Base-by-base conservation (phyloP, 805 yeast species). In the Pichia californica region DNA sequence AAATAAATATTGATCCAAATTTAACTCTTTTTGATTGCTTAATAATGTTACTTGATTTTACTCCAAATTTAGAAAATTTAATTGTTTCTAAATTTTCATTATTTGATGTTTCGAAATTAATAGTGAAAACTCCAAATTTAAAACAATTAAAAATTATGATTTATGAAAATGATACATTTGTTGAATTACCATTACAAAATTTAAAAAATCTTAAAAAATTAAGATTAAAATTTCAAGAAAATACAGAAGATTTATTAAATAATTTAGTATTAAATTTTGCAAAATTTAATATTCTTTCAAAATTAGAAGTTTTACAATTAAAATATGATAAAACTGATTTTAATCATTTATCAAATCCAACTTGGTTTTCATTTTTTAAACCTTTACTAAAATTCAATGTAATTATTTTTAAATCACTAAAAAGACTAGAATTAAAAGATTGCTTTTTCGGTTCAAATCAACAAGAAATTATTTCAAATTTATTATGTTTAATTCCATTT, bases 401-500 rank as follows among this genome's bases (percentile, higher is more conserved):
- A 13, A 15, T 20, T 30, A 16, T 44, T 4, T 51, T 52, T 16
- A 38, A 43, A 5, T 48, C 38, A 2, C 39, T 61, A 30, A 52
- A 36, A 16, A 37, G 36, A 6, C 37, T 61, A 10, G 48, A 46
- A 16, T 33, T 61, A 23, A 47, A 44, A 5, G 52, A 48, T 23
- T 60, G 64, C 31, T 57, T 57, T 39, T 48, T 58, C 35, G 56
- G 41, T 10, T 37, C 49, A 28, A 32, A 45, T 7, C 62, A 59
- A 38, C 20, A n/a, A 1, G 26, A 25, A 3, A 37, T 50, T 5
- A 34, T 50, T 38, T 65, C 67, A 33, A 54, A 56, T 18, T 60
- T 78, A 58, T 61, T 62, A 28, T 58, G 61, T 14, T 50, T 77
- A 36, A 52, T 67, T 8, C 50, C 58, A 9, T 63, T 61, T 47